A percentile compares a stretch with the other conserved stretches of the same genome.
These are phyloP conservation scores for Fraxinus sp. DNA, from an alignment of 305 asterid genomes.

Conservation along the genomic window DNA sequence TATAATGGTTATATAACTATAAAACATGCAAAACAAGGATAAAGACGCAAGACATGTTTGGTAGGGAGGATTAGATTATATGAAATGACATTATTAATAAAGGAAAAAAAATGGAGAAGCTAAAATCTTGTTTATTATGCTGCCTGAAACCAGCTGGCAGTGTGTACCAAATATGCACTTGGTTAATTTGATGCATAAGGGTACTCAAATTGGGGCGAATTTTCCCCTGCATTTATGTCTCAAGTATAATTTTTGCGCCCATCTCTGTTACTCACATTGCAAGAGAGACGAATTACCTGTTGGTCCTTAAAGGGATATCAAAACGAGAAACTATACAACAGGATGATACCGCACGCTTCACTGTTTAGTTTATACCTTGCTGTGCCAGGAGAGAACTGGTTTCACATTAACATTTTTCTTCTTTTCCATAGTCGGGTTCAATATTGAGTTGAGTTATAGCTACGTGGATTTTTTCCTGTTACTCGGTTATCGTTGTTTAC, in stretches of 20 bases:
- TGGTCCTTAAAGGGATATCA: not conserved
- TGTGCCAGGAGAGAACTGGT: not conserved
- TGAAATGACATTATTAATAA: not conserved
- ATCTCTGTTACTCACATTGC: not conserved
- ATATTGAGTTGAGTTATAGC: not conserved
- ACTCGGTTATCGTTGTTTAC: constrained; percentile 6
- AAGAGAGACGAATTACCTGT: not conserved
- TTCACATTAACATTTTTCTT: not conserved
- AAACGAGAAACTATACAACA: not conserved
- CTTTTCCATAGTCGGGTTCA: not conserved
- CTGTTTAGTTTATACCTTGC: not conserved
- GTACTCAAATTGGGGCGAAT: not conserved
- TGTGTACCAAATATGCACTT: not conserved
- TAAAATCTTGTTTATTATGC: not conserved
- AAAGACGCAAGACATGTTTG: not conserved
- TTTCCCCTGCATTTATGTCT: not conserved
- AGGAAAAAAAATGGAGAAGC: not conserved
- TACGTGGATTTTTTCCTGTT: not conserved
- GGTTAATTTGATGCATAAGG: not conserved
- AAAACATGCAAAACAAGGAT: not conserved
- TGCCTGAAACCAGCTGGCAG: not conserved
- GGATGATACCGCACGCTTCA: not conserved
- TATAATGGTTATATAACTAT: not conserved
- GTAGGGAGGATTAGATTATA: not conserved
- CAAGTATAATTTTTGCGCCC: not conserved